These are phyloP conservation scores for Coemansia sp. DNA, from an alignment of 192 early-diverging fungal species.

Conservation along the genomic window DNA sequence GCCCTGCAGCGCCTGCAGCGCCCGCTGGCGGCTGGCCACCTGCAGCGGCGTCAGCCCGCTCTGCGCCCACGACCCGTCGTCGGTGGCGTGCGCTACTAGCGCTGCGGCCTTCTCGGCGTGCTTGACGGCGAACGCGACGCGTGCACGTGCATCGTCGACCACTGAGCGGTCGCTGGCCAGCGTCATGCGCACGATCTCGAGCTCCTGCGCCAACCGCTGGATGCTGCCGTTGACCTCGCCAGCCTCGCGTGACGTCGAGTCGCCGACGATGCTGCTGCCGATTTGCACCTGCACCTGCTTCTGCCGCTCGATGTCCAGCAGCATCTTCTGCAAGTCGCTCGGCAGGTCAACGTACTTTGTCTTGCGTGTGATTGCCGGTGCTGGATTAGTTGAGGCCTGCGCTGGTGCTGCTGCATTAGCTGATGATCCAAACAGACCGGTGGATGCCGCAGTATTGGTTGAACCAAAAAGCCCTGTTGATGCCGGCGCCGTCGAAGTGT, in stretches of 20 bases:
- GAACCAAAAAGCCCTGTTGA: too few relatives aligned
- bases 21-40: slow-evolving; percentile 30
- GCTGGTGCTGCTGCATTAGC: neutral
- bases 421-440: neutral
- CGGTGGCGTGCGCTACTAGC: slow-evolving; percentile 34
- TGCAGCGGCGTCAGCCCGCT: slow-evolving; percentile 36
- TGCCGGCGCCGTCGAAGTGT: neutral
- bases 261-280: slow-evolving; percentile 29
- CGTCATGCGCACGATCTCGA: slow-evolving; percentile 38
- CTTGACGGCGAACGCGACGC: slow-evolving; percentile 36
- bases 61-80: slow-evolving; percentile 38
- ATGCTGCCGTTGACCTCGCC: slow-evolving; percentile 8
- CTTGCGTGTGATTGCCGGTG: slow-evolving; percentile 26
- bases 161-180: slow-evolving; percentile 22
- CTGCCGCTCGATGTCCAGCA: slow-evolving; percentile 31
- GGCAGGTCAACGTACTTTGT: slow-evolving; percentile 44
- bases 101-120: slow-evolving; percentile 41
- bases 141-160: slow-evolving; percentile 28
- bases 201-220: slow-evolving; percentile 26
- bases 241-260: slow-evolving; percentile 24
- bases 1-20: slow-evolving; percentile 22
- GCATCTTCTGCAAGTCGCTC: slow-evolving; percentile 18
- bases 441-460: too few relatives aligned
- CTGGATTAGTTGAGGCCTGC: neutral
- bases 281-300: slow-evolving; percentile 49